phyloP scores from a whole-genome alignment of 805 yeast genomes.

The Starmerella floris region DNA sequence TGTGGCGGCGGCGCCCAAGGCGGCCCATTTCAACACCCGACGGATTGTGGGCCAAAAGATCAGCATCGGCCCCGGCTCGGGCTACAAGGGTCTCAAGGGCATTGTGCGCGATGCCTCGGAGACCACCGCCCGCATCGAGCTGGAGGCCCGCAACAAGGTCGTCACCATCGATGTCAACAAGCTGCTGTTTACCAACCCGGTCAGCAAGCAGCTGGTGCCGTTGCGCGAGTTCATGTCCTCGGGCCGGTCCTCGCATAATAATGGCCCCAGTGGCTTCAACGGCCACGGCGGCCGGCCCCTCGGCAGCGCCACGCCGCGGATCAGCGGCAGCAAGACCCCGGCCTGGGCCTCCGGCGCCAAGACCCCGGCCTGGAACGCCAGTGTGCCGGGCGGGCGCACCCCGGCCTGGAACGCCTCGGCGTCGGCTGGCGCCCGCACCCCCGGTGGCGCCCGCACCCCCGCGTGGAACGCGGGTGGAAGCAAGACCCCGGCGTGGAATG shows the following conservation, averaged over 20 bases:
- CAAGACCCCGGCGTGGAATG: constrained; percentile 33
- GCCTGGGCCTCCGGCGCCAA: constrained; percentile 27
- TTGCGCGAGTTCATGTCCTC: constrained; percentile 61
- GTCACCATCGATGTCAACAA: constrained; percentile 71
- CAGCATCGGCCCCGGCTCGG: constrained; percentile 75
- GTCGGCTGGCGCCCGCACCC: constrained; percentile 37
- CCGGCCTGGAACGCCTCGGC: constrained; percentile 31
- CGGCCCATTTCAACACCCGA: constrained; percentile 18
- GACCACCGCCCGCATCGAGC: constrained; percentile 77
- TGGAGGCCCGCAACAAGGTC: constrained; percentile 82
- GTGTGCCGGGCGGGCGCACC: constrained; percentile 30
- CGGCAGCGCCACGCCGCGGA: constrained; percentile 37
- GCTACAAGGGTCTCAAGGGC: constrained; percentile 87
- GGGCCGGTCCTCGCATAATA: constrained; percentile 9
- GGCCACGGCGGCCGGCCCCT: constrained; percentile 24
- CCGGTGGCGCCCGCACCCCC: constrained; percentile 26
- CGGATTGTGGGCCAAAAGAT: constrained; percentile 67
- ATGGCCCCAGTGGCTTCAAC: constrained; percentile 7
- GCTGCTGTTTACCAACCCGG: constrained; percentile 56
- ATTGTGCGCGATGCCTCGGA: constrained; percentile 89
- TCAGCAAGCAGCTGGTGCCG: constrained; percentile 47
- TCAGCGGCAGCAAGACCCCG: constrained; percentile 37
- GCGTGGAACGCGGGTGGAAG: constrained; percentile 28
- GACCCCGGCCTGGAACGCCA: constrained; percentile 22
- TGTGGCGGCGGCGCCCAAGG: constrained; percentile 32